Evolutionary conservation across 2,329 filamentous ascomycete genomes (phyloP), one percentile per base, ranked within the genome.

Genomic region (Daldinia sp.): DNA sequence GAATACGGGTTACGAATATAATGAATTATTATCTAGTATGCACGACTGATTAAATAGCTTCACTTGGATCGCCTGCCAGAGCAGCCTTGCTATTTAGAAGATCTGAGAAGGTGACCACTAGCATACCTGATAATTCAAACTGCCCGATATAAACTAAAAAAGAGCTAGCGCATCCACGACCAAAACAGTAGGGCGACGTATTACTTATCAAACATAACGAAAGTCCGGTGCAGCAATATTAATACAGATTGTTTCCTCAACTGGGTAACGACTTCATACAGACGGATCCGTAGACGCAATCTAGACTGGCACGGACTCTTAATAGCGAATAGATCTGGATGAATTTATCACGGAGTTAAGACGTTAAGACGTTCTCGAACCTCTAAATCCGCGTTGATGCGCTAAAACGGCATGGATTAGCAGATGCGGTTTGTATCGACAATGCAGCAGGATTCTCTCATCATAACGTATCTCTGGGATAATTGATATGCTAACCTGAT

Each of bases 221-320:
- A 13, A 25, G 4, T 25, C 11, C 11, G 10, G 4, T 19, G 11
- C 19, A 23, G 19, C 19, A 21, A 19, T 17, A n/a, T 27, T 39
- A 21, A 29, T 47, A 32, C 13, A 47, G 39, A 53, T 53, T 48
- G 30, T 53, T 39, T 48, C 15, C 48, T 49, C 34, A 25, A 3
- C 8, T 17, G 23, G 15, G 41, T 47, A 27, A 47, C 10, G 30
- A 3, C 15, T 4, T 35, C n/a, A n/a, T n/a, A n/a, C n/a, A 35
- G 13, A 8, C 6, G 11, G 3, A 35, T 35, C 15, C 34, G 34
- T 15, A 35, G n/a, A 15, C 17, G 34, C 25, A 10, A 19, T 7
- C 19, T 25, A n/a, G 21, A 25, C 25, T 43, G 39, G 21, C 39
- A 43, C 39, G 19, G 39, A 25, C 39, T 25, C 39, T 25, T 6